These are phyloP conservation scores for Kregervanrija fluxuum DNA, from an alignment of 805 yeast species.

Conservation along the genomic window DNA sequence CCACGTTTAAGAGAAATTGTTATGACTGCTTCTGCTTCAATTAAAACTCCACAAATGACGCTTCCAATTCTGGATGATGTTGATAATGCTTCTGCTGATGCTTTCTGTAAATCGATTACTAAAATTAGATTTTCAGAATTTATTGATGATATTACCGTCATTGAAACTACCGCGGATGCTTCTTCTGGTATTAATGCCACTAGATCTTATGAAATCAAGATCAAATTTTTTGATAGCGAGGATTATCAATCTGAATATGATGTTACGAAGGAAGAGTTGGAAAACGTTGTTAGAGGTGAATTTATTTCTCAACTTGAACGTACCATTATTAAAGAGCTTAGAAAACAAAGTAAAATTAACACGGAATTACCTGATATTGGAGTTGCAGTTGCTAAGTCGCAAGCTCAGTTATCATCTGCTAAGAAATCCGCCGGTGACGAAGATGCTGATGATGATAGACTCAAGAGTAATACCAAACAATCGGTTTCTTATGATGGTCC, in stretches of 20 bases:
- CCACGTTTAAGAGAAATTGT: slow-evolving; percentile 99
- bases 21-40: slow-evolving; percentile 95
- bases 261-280: slow-evolving; percentile 72
- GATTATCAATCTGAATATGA: slow-evolving; percentile 90
- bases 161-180: slow-evolving; percentile 74
- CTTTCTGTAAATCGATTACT: slow-evolving; percentile 86
- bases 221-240: slow-evolving; percentile 64
- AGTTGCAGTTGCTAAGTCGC: slow-evolving; percentile 57
- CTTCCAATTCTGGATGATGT: slow-evolving; percentile 79
- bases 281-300: slow-evolving; percentile 51
- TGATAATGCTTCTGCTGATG: slow-evolving; percentile 79
- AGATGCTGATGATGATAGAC: slow-evolving; percentile 43
- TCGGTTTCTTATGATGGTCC: slow-evolving; percentile 91
- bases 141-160: slow-evolving; percentile 74
- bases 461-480: slow-evolving; percentile 63
- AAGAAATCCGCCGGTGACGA: slow-evolving; percentile 28
- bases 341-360: slow-evolving; percentile 58
- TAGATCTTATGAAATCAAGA: slow-evolving; percentile 68
- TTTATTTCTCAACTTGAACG: slow-evolving; percentile 69
- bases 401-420: slow-evolving; percentile 20
- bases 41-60: slow-evolving; percentile 98
- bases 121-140: slow-evolving; percentile 82
- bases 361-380: slow-evolving; percentile 58
- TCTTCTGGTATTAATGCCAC: slow-evolving; percentile 31
- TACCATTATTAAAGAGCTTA: slow-evolving; percentile 71